Base-by-base conservation (phyloP, 164 flowering plant genomes). In the Buxus sempervirens region DNA sequence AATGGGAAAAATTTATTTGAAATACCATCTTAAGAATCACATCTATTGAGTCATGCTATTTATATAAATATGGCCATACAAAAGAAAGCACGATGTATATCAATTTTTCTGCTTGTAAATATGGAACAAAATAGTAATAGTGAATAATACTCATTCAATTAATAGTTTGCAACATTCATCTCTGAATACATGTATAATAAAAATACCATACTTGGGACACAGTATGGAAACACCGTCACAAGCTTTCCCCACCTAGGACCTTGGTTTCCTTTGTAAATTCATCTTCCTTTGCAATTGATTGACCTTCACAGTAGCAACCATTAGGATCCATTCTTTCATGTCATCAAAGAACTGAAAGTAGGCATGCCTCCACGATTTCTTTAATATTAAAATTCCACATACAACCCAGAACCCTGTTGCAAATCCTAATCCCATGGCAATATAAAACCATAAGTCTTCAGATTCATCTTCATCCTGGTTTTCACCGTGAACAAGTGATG, bases 351-450 rank as follows among this genome's bases (percentile, higher is more conserved):
- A 45, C 1, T 15, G 51, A 45, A 53, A 53, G 7, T 53, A 53
- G 55, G 22, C 55, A 53, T 53, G 21, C 26, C 67, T 64, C 67
- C 67, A 64, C 0, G 67, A 49, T 14, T 20, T 26, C 10, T 27
- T 64, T 18, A 53, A 10, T 10, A 64, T 9, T 9, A 63, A 25
- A 42, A 55, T 21, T 2, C 54, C 23, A 42, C 25, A 18, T 1
- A 63, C 54, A 20, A 10, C 58, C 67, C 56, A 64, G 24, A 64
- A 64, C 9, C 67, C 67, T 2, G 25, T 13, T 24, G 51, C 32
- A 24, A 64, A 64, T 25, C 67, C 67, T 5, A 64, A 15, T 25
- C 14, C 38, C n/a, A 49, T 45, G 38, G 36, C 13, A 20, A 18
- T 20, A 49, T 22, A 22, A 10, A 64, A 24, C 38, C 57, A 53